These are phyloP conservation scores for Phytophthora nicotianae DNA, from an alignment of 352 stramenopile species.

Conservation along the genomic window DNA sequence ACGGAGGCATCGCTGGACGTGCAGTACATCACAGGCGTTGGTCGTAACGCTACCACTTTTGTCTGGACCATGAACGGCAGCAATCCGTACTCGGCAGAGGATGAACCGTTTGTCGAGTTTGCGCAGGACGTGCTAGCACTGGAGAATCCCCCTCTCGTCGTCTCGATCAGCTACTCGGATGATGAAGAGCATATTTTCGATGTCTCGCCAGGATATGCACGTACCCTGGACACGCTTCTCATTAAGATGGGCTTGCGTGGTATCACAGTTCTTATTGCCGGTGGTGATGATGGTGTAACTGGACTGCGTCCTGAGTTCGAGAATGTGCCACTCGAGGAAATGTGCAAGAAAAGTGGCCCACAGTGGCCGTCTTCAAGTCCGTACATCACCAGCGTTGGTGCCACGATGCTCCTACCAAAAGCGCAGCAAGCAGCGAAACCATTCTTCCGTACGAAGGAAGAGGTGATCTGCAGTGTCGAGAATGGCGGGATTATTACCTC, in stretches of 20 bases:
- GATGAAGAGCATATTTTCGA: constrained; percentile 91
- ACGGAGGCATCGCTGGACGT: constrained; percentile 90
- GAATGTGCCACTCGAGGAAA: constrained; percentile 54
- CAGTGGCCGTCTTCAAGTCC: constrained; percentile 85
- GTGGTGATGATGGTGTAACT: constrained; percentile 88
- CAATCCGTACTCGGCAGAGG: constrained; percentile 84
- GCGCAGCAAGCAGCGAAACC: constrained; percentile 32
- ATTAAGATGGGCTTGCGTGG: constrained; percentile 91
- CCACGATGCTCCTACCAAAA: constrained; percentile 70
- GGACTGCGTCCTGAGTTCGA: constrained; percentile 71
- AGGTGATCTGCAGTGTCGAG: constrained; percentile 80
- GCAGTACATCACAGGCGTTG: constrained; percentile 90
- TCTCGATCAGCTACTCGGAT: constrained; percentile 92
- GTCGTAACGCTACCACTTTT: constrained; percentile 77
- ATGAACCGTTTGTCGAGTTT: constrained; percentile 90
- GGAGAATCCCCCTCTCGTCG: constrained; percentile 76
- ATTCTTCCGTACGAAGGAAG: constrained; percentile 73
- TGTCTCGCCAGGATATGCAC: constrained; percentile 71
- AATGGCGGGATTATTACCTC: constrained; percentile 79
- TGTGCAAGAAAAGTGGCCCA: constrained; percentile 66
- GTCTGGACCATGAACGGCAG: constrained; percentile 82
- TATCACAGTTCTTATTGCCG: constrained; percentile 86
- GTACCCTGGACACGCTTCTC: constrained; percentile 81
- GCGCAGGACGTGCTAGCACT: constrained; percentile 67
- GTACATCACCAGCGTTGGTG: constrained; percentile 92